Base-by-base conservation (phyloP, 2,329 filamentous ascomycete species). In the Phialocephala sp. region DNA sequence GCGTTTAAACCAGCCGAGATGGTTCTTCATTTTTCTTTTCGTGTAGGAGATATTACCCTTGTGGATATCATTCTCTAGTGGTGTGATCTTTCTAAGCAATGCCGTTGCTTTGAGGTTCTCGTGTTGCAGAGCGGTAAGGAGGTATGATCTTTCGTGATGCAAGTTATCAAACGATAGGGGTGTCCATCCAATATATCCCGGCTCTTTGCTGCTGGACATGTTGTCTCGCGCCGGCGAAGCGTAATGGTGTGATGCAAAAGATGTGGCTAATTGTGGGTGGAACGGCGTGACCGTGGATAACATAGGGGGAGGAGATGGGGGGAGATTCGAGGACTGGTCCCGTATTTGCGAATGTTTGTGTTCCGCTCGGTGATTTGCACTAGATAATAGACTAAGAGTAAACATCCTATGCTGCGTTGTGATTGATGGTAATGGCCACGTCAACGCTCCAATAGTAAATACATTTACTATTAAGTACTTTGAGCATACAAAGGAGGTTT, bases 101-200 rank as follows among this genome's bases (percentile, higher is more conserved):
- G 77, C 73, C 0, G 74, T 72, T 0, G 80, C 77, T 8, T 76
- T 77, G 6, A 65, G 54, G 41, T 79, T 79, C 60, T 84, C 80
- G 5, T 75, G 71, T 27, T 81, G 78, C 0, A 87, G 78, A 11
- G 73, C 74, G 20, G 74, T 66, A 1, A 79, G 64, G 20, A 87
- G 79, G 65, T 85, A 85, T 8, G 79, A 74, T 14, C 79, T 77
- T 69, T 88, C 84, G 3, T 74, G 73, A 61, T 80, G 78, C 4
- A 85, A 76, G 5, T 80, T 78, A 20, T 80, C 76, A 58, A 82
- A 78, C 0, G 80, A 72, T 15, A 14, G 8, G 18, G 52, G 35
- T 24, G 8, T 22, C 35, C 11, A 12, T 24, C 18, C 35, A 15
- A 14, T n/a, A 39, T 8, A 4, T 20, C 18, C 32, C 4, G 18